These are phyloP conservation scores for Coleophoma eucalyptorum DNA, from an alignment of 2,329 filamentous ascomycete species.

Conservation along the genomic window DNA sequence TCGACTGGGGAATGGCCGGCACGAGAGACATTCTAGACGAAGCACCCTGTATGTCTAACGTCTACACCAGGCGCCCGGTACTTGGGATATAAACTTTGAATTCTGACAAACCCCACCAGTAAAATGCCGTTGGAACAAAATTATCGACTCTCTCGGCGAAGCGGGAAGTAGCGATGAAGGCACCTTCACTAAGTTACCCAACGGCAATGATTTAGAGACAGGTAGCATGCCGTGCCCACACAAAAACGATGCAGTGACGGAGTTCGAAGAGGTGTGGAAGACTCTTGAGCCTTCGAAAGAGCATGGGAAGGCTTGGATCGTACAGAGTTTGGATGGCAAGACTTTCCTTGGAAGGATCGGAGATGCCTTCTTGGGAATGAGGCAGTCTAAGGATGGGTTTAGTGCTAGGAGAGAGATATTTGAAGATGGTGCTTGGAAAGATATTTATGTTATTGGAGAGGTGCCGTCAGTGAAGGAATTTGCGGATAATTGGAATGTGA, in stretches of 20 bases:
- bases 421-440: slow-evolving; percentile 7
- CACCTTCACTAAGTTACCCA: slow-evolving; percentile 31
- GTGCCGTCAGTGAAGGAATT: slow-evolving; percentile 6
- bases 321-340: slow-evolving; percentile 10
- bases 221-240: slow-evolving; percentile 34
- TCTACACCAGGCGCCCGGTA: neutral
- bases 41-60: slow-evolving; percentile 27
- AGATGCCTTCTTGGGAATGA: slow-evolving; percentile 11
- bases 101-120: slow-evolving; percentile 12
- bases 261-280: slow-evolving; percentile 16
- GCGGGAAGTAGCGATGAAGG: slow-evolving; percentile 27
- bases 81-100: neutral
- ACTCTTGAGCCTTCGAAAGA: slow-evolving; percentile 4
- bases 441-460: slow-evolving; percentile 11
- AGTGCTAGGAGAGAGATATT: slow-evolving; percentile 12
- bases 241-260: slow-evolving; percentile 24
- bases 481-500: slow-evolving; percentile 5
- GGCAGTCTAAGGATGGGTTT: slow-evolving; percentile 5
- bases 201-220: slow-evolving; percentile 35
- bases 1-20: slow-evolving; percentile 41
- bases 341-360: slow-evolving; percentile 12
- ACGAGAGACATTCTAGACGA: slow-evolving; percentile 31
- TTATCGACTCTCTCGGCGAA: slow-evolving; percentile 32
- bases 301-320: slow-evolving; percentile 10
- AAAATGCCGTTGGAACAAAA: slow-evolving; percentile 33